phyloP scores from a whole-genome alignment of 352 stramenopile genomes.

The Phytophthora syringae region DNA sequence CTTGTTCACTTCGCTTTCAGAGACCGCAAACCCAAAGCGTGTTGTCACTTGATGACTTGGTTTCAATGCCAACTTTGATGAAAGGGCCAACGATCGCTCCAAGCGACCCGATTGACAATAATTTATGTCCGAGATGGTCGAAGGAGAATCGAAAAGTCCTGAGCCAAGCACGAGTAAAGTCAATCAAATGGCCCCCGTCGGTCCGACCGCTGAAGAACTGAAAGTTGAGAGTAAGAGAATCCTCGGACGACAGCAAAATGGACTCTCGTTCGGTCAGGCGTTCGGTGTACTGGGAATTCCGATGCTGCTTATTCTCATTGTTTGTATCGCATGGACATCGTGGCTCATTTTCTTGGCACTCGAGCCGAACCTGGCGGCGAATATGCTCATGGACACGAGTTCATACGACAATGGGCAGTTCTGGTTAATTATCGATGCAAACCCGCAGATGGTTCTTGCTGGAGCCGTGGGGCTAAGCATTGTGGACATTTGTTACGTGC shows the following conservation, averaged over 20 bases:
- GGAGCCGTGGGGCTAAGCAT: slow-evolving; percentile 31
- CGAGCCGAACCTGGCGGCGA: slow-evolving; percentile 38
- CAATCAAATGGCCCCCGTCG: slow-evolving; percentile 7
- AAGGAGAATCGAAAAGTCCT: not conserved
- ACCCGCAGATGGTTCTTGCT: slow-evolving; percentile 1
- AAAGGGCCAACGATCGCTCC: not conserved
- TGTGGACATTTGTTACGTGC: slow-evolving; percentile 35
- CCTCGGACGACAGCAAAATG: slow-evolving; percentile 2
- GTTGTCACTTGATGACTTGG: no score
- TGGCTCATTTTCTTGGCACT: slow-evolving; percentile 48
- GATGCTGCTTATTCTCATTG: slow-evolving; percentile 26
- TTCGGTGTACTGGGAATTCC: slow-evolving; percentile 19
- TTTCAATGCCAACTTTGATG: not conserved
- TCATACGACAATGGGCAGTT: slow-evolving; percentile 55
- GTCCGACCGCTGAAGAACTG: slow-evolving; percentile 6
- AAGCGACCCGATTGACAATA: not conserved
- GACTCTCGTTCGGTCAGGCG: slow-evolving; percentile 3
- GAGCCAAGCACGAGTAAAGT: not conserved
- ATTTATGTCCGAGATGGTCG: not conserved
- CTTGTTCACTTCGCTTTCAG: no score
- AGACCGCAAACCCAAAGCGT: no score
- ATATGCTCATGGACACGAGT: slow-evolving; percentile 52
- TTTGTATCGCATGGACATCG: slow-evolving; percentile 38
- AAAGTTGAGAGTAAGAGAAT: slow-evolving; percentile 15
- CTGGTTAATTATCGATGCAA: slow-evolving; percentile 40